Evolutionary conservation across 163 green algal species (phyloP).

Genomic region (Volvox carteri): DNA sequence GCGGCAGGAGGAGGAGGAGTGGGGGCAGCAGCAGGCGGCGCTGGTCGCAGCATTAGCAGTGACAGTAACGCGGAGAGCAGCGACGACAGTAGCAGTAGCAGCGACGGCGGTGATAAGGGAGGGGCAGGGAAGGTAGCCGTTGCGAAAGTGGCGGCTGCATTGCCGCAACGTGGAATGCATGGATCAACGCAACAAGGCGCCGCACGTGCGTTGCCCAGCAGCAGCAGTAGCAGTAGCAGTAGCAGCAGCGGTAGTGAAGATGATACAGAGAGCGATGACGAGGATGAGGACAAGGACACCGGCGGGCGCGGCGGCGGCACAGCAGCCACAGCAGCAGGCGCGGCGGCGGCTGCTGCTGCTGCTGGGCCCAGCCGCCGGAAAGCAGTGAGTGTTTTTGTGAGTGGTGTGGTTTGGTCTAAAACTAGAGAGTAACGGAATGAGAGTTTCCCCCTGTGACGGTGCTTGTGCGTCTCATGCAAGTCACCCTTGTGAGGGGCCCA

Average conservation of each 20-base stretch:
- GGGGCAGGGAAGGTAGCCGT: background rate
- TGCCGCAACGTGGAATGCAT: no score
- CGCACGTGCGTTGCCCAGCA: no score
- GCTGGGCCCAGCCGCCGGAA: background rate
- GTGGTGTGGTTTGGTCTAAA: no score
- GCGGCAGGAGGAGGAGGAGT: background rate
- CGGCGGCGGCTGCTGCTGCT: no score
- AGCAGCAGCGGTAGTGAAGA: constrained; percentile 14
- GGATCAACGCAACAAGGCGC: no score
- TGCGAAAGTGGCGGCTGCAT: background rate
- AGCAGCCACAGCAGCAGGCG: no score
- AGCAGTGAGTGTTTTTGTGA: background rate
- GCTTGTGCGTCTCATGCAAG: no score
- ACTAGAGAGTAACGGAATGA: no score
- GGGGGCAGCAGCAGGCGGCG: background rate
- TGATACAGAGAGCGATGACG: background rate
- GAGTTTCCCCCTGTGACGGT: no score
- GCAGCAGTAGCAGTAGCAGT: constrained; percentile 12
- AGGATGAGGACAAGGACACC: no score
- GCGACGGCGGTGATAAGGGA: background rate
- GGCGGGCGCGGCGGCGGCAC: no score
- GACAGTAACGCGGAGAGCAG: background rate
- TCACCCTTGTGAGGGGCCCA: no score
- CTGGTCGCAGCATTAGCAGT: background rate
- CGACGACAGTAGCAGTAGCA: background rate